These are phyloP conservation scores for Apiosordaria backusii DNA, from an alignment of 495 filamentous ascomycete species.

Conservation along the genomic window DNA sequence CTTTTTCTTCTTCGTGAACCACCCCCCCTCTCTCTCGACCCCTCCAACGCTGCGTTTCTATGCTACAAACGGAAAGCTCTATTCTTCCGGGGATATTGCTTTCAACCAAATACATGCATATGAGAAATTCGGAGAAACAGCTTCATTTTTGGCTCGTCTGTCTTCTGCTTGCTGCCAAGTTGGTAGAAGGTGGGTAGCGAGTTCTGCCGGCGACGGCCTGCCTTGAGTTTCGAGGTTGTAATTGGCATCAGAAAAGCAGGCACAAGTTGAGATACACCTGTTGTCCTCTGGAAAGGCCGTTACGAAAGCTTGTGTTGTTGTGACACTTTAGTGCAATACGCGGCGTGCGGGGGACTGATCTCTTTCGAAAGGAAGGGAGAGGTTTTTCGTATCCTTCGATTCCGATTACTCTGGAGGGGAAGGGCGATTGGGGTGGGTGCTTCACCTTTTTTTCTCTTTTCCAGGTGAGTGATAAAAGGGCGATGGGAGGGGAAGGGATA, in stretches of 20 bases:
- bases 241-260: constrained; percentile 99
- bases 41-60: constrained; percentile 99
- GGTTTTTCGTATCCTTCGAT: constrained; percentile 93
- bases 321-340: constrained; percentile 99
- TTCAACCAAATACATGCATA: constrained; percentile 57
- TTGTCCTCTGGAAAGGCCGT: constrained; percentile 76
- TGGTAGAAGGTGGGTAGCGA: constrained; percentile 37
- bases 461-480: constrained; percentile 17
- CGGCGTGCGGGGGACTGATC: constrained; percentile 79
- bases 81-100: constrained; percentile 34
- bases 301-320: constrained; percentile 88
- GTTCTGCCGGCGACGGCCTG: constrained; percentile 87
- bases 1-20: constrained; percentile 54
- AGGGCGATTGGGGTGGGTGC: constrained; percentile 45
- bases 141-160: constrained; percentile 58
- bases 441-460: constrained; percentile 49
- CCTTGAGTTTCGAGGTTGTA: constrained; percentile 85
- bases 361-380: constrained; percentile 28
- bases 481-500: constrained; percentile 5
- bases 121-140: constrained; percentile 99
- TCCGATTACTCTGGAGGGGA: constrained; percentile 93
- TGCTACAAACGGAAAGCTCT: constrained; percentile 81
- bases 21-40: constrained; percentile 83
- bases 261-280: constrained; percentile 44
- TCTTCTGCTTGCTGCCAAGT: constrained; percentile 33